Evolutionary conservation across 2,329 filamentous ascomycete genomes (phyloP), one percentile per base, ranked within the genome.

Genomic region (Xylariaceae sp.): DNA sequence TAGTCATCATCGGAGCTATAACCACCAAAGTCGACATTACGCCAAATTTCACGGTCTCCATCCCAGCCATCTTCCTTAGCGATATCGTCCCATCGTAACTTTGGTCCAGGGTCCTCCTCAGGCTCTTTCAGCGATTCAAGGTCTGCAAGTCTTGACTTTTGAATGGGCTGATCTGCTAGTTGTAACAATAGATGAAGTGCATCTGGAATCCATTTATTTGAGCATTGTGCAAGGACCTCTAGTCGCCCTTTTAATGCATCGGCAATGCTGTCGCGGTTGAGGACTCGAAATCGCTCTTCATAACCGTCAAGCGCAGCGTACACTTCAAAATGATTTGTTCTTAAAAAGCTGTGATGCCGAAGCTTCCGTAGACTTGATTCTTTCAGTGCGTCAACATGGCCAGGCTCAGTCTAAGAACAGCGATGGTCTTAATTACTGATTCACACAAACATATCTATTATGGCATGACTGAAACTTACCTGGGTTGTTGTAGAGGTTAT

Each of bases 211-310:
- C 84, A 93, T 71, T 85, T 85, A 36, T 79, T 79, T 29, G 73
- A 76, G 44, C 66, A 52, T 26, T 73, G 66, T 9, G 80, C 74
- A 16, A 96, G 72, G 55, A 85, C 81, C 32, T 80, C 73, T 11
- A 91, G 70, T 29, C 88, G 80, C 36, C 69, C 66, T 32, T 77
- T 74, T 29, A 92, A 74, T 5, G 85, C 86, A 67, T 92, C 86
- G 10, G 91, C 91, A 21, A 97, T 75, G 32, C 84, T 84, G 64
- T 97, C 92, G 57, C 89, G 85, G 66, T 89, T 87, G 41, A 91
- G 80, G 48, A 97, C 81, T 26, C 85, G 82, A 64, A 97, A 94
- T 63, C 93, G 92, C 74, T 97, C 94, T 61, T 92, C 87, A 2
- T 97, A 77, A 1, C 89, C 89, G 42, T 84, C 77, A 2, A 93